phyloP scores from a whole-genome alignment of 106 monocot species.

The Vanilla planifolia region DNA sequence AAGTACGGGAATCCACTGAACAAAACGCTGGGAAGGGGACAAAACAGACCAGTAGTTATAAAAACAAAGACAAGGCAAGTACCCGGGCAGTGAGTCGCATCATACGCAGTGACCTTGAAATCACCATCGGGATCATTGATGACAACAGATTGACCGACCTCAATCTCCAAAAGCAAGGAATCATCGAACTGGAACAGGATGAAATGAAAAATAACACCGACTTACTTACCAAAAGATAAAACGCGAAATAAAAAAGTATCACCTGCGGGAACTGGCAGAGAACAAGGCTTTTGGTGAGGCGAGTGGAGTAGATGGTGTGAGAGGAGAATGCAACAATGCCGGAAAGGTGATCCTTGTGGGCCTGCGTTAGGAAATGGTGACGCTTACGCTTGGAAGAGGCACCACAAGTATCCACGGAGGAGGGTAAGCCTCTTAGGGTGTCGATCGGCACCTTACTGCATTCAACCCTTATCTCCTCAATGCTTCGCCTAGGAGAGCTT shows the following conservation, averaged over 20 bases:
- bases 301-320: conserved; percentile 69
- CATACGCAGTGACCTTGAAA: conserved; percentile 59
- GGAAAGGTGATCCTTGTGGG: conserved; percentile 80
- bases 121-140: conserved; percentile 66
- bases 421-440: conserved; percentile 84
- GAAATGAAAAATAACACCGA: neutral
- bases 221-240: too few relatives aligned
- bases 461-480: too few relatives aligned
- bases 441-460: conserved; percentile 97
- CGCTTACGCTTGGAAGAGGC: conserved; percentile 52
- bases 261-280: conserved; percentile 53
- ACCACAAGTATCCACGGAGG: conserved; percentile 99
- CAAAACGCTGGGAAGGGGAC: neutral
- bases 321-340: conserved; percentile 29
- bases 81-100: conserved; percentile 98
- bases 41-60: too few relatives aligned
- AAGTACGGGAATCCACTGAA: neutral
- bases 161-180: conserved; percentile 56
- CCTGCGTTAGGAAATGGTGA: conserved; percentile 90
- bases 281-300: conserved; percentile 54
- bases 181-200: conserved; percentile 35
- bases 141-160: conserved; percentile 44
- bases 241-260: neutral
- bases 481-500: too few relatives aligned
- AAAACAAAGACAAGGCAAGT: neutral